phyloP scores from a whole-genome alignment of 2,329 filamentous ascomycete genomes.

The Davidsoniella neocaledoniae region DNA sequence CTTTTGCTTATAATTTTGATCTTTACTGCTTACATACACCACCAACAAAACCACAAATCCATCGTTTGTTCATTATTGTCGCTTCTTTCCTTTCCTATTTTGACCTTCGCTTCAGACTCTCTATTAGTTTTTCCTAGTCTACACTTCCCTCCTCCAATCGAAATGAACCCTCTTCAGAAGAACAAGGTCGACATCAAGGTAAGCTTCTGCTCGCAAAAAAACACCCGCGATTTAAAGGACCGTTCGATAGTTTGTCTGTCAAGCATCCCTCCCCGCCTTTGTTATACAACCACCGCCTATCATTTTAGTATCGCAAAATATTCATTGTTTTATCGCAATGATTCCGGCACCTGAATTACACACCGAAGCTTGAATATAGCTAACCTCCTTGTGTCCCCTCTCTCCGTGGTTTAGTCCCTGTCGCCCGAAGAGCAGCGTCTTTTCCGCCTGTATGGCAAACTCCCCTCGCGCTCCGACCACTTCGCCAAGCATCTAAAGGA shows the following conservation, averaged over 20 bases:
- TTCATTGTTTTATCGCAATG: neutral
- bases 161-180: conserved; percentile 93
- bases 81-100: neutral
- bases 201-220: conserved; percentile 24
- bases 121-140: neutral
- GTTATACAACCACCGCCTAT: neutral
- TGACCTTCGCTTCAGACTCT: neutral
- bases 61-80: neutral
- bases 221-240: conserved; percentile 2
- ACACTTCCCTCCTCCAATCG: conserved; percentile 17
- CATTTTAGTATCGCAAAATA: neutral
- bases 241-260: neutral
- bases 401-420: conserved; percentile 46
- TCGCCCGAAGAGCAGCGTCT: conserved; percentile 90
- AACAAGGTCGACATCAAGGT: conserved; percentile 97
- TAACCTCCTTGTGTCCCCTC: conserved; percentile 10
- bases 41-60: neutral
- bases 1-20: neutral
- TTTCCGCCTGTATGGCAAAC: conserved; percentile 93
- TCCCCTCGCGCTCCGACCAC: conserved; percentile 88
- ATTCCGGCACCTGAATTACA: neutral
- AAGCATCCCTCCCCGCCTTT: conserved; percentile 1
- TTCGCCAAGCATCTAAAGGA: conserved; percentile 98
- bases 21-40: neutral
- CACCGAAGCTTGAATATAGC: neutral